Base-by-base conservation (phyloP, 1,284 basidiomycete genomes). In the Ganoderma meredithae region DNA sequence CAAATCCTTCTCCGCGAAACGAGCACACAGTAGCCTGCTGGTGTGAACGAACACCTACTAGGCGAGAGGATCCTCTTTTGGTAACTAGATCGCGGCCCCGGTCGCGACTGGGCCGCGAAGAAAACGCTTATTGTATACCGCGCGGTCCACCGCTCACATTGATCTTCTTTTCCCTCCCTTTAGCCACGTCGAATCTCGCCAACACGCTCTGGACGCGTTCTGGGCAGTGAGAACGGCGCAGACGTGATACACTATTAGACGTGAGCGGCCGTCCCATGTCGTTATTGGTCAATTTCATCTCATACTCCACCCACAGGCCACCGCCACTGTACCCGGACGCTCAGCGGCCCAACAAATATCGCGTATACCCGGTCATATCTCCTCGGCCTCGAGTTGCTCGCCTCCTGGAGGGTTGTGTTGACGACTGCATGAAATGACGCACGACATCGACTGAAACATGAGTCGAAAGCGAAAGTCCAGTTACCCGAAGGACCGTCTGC, bases 301-400 rank as follows among this genome's bases (percentile, higher is more conserved):
- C 12, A 40, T 6, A 39, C 52, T 27, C 13, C 58, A 15, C 25
- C 36, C 22, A 41, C 58, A 60, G 58, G 58, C 58, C 58, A 39
- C 58, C 58, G 58, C 58, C 58, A 60, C 58, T 15, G 22, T 49
- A 25, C 36, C 39, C 36, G 58, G 39, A 25, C 58, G 58, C n/a
- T 22, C 22, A 25, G 39, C 58, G 39, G 58, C 36, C 58, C 39
- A 39, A 58, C 31, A 39, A 49, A 49, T 49, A 49, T 49, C 39
- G 31, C 55, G 55, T n/a, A 10, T 17, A n/a, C 17, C 33, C 55
- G 55, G 39, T 17, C 58, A 17, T 39, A 60, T 60, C 58, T 60
- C 58, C 58, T 60, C 58, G 58, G 58, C n/a, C 33, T 22, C 39
- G 19, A 15, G 22, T 39, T 27, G 13, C 15, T 60, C 58, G 58